Percentiles rank a stretch among this genome's conserved stretches.
Conservation (phyloP, 2,329 filamentous ascomycete species). For the Trichoderma sp. region DNA sequence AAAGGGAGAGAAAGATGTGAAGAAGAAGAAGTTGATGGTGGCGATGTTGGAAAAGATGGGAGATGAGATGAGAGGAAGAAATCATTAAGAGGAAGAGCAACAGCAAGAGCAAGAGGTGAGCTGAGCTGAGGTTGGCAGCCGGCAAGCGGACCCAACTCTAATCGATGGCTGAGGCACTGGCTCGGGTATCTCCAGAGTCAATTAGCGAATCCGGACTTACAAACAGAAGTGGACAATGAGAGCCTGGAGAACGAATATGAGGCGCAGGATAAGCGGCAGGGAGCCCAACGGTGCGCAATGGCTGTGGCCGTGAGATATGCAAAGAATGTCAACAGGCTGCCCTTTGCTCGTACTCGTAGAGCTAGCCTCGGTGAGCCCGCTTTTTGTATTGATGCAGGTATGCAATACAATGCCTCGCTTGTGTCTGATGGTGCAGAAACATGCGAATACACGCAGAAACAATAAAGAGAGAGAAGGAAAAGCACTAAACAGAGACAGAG, state of each 20-base stretch:
- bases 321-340: not conserved
- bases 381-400: not conserved
- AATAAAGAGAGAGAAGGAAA: not conserved
- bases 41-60: not conserved
- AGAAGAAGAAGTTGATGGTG: not conserved
- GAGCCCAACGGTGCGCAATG: not conserved
- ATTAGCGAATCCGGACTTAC: not conserved
- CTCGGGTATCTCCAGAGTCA: not conserved
- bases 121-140: not conserved
- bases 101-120: not conserved
- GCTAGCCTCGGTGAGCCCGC: not conserved
- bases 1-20: not conserved
- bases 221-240: not conserved
- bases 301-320: not conserved
- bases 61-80: not conserved
- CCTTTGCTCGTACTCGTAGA: not conserved
- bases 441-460: not conserved
- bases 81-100: not conserved
- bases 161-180: not conserved
- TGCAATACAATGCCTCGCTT: not conserved
- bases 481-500: not conserved
- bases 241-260: not conserved
- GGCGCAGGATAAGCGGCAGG: constrained; percentile 4
- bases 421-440: not conserved
- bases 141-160: not conserved